Conservation (phyloP, 2,329 filamentous ascomycete genomes). For the Aureobasidium zeae region DNA sequence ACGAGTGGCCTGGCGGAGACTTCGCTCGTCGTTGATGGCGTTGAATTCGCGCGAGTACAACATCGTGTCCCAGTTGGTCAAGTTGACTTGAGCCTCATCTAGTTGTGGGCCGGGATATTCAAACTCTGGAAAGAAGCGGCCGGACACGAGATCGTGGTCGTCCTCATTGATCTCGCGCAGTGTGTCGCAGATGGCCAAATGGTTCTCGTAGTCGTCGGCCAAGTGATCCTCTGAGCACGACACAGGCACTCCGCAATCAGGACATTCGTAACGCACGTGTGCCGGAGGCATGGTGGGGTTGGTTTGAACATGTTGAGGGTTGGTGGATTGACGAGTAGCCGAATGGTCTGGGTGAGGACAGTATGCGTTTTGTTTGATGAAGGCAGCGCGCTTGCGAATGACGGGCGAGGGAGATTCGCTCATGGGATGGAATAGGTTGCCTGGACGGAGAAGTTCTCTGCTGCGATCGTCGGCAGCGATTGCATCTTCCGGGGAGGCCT, state of each 20-base stretch:
- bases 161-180: constrained; percentile 93
- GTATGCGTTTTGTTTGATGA: constrained; percentile 86
- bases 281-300: constrained; percentile 56
- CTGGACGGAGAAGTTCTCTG: constrained; percentile 47
- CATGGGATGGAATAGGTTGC: constrained; percentile 91
- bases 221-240: constrained; percentile 94
- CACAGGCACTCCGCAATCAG: constrained; percentile 87
- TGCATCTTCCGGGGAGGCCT: background rate
- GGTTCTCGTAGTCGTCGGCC: constrained; percentile 89
- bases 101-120: constrained; percentile 82
- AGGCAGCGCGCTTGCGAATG: constrained; percentile 78
- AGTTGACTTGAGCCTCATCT: constrained; percentile 87
- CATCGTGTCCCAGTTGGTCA: constrained; percentile 98
- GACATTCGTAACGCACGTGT: constrained; percentile 88
- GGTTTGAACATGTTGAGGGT: constrained; percentile 53
- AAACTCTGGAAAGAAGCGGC: constrained; percentile 87
- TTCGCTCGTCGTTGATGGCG: constrained; percentile 82
- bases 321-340: constrained; percentile 58
- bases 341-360: constrained; percentile 87
- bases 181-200: constrained; percentile 86
- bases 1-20: constrained; percentile 85
- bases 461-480: constrained; percentile 22
- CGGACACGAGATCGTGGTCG: constrained; percentile 86
- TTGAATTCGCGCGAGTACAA: constrained; percentile 86
- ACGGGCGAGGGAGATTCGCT: constrained; percentile 79